Evolutionary conservation across 257 asterid genomes (phyloP), one percentile per base, ranked within the genome.

Genomic region (Solanum clarkiae): DNA sequence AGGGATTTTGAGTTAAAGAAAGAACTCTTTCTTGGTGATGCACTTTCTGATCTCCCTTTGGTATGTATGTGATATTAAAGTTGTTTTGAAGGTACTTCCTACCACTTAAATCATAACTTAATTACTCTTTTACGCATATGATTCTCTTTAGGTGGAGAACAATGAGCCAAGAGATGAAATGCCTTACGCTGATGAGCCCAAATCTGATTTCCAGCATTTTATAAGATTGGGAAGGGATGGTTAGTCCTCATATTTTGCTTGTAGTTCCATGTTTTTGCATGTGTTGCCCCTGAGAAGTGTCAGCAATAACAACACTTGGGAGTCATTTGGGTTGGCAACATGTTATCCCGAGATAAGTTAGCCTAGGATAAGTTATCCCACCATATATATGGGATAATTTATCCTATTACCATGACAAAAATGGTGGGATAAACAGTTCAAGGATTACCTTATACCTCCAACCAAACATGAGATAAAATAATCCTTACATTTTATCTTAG

Each of bases 41-140:
- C 87, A 4, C 69, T 90, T 59, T 87, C 91, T 66, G 93, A 91
- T 69, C 86, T 91, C 55, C 93, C 93, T 24, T 54, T 80, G 90
- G 93, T 91, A 89, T n/a, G 71, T 29, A 51, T 15, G 63, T 26
- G 26, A 14, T 5, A 40, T 6, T 6, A 17, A 56, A 10, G 32
- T 70, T 69, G 59, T 84, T 66, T 49, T 83, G 49, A 26, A n/a
- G 51, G 44, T 57, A 22, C 56, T 45, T 60, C 36, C 13, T 17
- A 62, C 49, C 9, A 8, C 77, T 82, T 8, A 44, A 42, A 42
- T 16, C 47, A 24, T 51, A 24, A 4, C 51, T 44, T 77, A 24
- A 10, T 4, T 20, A 2, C 40, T 74, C 40, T 7, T 49, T 66
- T 49, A 56, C 63, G 53, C 74, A 10, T 83, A 42, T 65, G 10